phyloP scores from a whole-genome alignment of 1,139 yeast genomes.

The Protomyces gravidus region DNA sequence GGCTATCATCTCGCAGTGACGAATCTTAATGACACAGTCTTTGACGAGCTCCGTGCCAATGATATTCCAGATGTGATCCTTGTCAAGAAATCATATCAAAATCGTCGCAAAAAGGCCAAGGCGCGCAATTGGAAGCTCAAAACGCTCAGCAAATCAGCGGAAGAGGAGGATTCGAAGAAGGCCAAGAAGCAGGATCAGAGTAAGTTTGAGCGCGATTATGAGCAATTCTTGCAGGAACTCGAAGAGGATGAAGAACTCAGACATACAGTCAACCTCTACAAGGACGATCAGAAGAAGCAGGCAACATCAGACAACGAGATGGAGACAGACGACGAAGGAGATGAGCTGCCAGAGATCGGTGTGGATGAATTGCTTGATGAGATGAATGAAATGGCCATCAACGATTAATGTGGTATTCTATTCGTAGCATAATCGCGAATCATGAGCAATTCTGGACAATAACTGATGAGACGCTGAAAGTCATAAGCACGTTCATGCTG shows the following conservation, averaged over 20 bases:
- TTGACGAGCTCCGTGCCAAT: conserved; percentile 64
- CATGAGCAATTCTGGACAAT: conserved; percentile 12
- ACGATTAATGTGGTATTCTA: conserved; percentile 36
- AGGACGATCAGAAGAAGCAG: conserved; percentile 44
- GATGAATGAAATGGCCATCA: conserved; percentile 84
- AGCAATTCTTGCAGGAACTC: conserved; percentile 89
- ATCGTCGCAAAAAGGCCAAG: conserved; percentile 66
- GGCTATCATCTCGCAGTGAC: conserved; percentile 82
- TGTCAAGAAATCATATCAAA: conserved; percentile 78
- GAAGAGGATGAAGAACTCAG: conserved; percentile 96
- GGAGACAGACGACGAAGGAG: conserved; percentile 34
- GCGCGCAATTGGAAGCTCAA: conserved; percentile 91
- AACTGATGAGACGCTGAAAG: neutral
- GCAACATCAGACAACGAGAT: conserved; percentile 44
- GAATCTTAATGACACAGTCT: conserved; percentile 78
- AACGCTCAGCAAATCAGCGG: conserved; percentile 91
- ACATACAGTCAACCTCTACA: conserved; percentile 79
- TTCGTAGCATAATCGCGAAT: conserved; percentile 1
- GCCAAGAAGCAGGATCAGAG: conserved; percentile 75
- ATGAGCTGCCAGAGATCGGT: conserved; percentile 48
- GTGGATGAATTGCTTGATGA: conserved; percentile 53
- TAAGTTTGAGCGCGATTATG: conserved; percentile 92
- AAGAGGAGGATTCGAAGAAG: conserved; percentile 73
- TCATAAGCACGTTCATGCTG: neutral
- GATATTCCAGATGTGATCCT: conserved; percentile 77